A percentile compares a stretch with the other conserved stretches of the same genome.
Conservation (phyloP, 257 asterid species). For the Przewalskia tangutica region DNA sequence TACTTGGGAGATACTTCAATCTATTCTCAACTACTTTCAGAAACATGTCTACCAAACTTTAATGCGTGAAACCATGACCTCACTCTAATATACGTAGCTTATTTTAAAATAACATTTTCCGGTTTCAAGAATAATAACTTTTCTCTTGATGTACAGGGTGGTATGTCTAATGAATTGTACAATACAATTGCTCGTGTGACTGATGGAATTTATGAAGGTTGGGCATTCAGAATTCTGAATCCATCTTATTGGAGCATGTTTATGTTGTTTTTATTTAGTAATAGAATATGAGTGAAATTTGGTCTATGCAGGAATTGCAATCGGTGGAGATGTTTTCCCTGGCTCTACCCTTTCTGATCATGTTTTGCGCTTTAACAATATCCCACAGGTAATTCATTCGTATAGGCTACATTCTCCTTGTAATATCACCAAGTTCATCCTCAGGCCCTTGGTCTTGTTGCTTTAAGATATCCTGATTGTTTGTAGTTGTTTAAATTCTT, state of each 20-base stretch:
- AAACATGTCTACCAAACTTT: neutral
- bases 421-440: neutral
- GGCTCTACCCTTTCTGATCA: slow-evolving; percentile 99
- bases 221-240: slow-evolving; percentile 6
- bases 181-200: slow-evolving; percentile 95
- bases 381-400: slow-evolving; percentile 64
- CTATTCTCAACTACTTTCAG: neutral
- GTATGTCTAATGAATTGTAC: slow-evolving; percentile 95
- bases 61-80: neutral
- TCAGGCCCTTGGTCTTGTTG: neutral
- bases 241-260: neutral
- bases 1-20: neutral
- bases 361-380: slow-evolving; percentile 93
- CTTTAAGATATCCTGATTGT: neutral
- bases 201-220: slow-evolving; percentile 97
- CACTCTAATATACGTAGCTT: neutral
- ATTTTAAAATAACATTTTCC: neutral
- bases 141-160: slow-evolving; percentile 59
- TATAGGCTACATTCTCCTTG: neutral
- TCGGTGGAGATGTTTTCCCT: slow-evolving; percentile 99
- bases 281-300: slow-evolving; percentile 4
- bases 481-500: neutral
- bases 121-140: slow-evolving; percentile 1
- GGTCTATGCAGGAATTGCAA: slow-evolving; percentile 71
- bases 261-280: neutral